Evolutionary conservation across 352 stramenopile species (phyloP), one percentile per base, ranked within the genome.

Genomic region (Paralagenidium karlingii): DNA sequence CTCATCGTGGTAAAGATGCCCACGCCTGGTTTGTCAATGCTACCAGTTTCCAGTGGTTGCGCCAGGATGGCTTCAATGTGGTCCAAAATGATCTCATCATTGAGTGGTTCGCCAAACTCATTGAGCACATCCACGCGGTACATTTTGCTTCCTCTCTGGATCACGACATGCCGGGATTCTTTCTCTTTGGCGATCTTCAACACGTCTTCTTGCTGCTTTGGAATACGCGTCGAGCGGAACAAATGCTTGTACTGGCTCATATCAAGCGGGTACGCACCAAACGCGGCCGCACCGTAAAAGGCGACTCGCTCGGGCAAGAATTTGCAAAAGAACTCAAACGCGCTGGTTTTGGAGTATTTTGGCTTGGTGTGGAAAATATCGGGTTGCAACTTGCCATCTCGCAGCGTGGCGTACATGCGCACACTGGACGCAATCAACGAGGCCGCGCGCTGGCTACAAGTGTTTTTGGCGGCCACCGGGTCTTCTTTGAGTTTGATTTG

Each of bases 191-290:
- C 13, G 10, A 45, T 15, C 49, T 84, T 58, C 8, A 94, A 63
- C 44, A 75, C 60, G 51, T 95, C 82, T 38, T 78, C 58, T 30
- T 67, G 71, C 2, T 45, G 7, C 25, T 53, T 56, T 10, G 83
- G 83, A 30, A 94, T 26, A 24, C 83, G 76, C 41, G 60, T 77
- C 16, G 82, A 94, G 5, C 60, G 61, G 42, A 95, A 95, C 30
- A 95, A 55, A 57, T 89, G 74, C 48, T 86, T 75, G 69, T 94
- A 94, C 58, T 95, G 80, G 46, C 74, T 94, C 83, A 95, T 95
- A 58, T 94, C 82, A 19, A 95, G 60, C 21, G 83, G 79, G 53
- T 94, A 94, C 13, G 82, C 80, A 25, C 78, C 75, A 5, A 93
- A 24, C 5, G 73, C 74, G 13, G 83, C 82, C 15, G 83, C 82